These are phyloP conservation scores for Cenchrus americanus DNA, from an alignment of 176 grass and related monocot genomes.

Conservation along the genomic window DNA sequence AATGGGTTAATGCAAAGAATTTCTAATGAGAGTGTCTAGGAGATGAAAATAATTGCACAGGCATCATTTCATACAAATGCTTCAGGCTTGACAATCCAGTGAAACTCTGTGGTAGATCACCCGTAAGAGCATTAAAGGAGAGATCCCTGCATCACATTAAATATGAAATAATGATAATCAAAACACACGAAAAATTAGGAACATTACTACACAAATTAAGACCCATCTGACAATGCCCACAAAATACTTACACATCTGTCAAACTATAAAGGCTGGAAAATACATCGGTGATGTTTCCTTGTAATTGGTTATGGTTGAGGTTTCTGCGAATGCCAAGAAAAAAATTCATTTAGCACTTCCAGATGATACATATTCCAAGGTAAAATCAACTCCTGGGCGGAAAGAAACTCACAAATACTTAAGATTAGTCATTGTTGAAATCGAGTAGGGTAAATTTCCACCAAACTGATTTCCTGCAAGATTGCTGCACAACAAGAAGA, in stretches of 20 bases:
- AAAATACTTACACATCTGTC: constrained; percentile 71
- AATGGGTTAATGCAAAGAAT: constrained; percentile 37
- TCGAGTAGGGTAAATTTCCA: constrained; percentile 77
- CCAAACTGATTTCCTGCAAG: constrained; percentile 81
- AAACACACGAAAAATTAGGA: constrained; percentile 22
- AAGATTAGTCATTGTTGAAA: constrained; percentile 72
- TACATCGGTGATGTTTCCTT: constrained; percentile 79
- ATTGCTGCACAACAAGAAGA: constrained; percentile 66
- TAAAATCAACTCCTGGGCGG: constrained; percentile 15
- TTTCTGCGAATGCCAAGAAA: constrained; percentile 58
- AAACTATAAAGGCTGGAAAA: constrained; percentile 77
- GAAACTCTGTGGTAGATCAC: constrained; percentile 79
- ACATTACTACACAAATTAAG: constrained; percentile 21
- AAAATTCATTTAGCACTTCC: constrained; percentile 38
- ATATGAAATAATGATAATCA: constrained; percentile 37
- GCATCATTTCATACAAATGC: constrained; percentile 63
- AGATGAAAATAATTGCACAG: background rate
- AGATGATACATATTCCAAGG: constrained; percentile 29
- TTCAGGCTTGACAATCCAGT: constrained; percentile 76
- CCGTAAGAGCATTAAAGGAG: constrained; percentile 78
- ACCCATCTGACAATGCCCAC: constrained; percentile 9
- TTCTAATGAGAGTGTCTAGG: constrained; percentile 12
- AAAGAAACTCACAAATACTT: constrained; percentile 77
- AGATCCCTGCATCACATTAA: constrained; percentile 68
- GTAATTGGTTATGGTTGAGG: constrained; percentile 80